Conservation (phyloP, 148 eudicot genomes). For the Nepenthes gracilis region DNA sequence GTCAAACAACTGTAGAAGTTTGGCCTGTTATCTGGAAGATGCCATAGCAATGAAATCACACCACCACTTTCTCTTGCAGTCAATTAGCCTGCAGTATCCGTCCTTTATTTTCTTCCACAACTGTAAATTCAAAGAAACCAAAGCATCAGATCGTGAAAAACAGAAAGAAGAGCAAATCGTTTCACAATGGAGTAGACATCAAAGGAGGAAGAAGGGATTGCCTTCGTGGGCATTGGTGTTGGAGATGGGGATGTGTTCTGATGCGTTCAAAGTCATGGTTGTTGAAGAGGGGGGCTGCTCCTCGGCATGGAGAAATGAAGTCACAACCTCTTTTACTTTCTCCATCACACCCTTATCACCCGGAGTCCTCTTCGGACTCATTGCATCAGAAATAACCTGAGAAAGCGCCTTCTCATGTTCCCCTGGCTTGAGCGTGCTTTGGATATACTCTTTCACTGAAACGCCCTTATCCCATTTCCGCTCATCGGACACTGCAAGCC, state of each 20-base stretch:
- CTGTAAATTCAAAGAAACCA: slow-evolving; percentile 20
- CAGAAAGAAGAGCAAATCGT: not conserved
- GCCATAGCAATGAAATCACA: too few species aligned
- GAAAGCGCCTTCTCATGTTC: slow-evolving; percentile 73
- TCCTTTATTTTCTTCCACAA: slow-evolving; percentile 54
- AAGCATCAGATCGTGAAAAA: not conserved
- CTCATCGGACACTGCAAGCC: slow-evolving; percentile 2
- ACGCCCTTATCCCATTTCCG: slow-evolving; percentile 47
- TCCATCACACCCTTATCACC: slow-evolving; percentile 52
- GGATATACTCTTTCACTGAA: slow-evolving; percentile 64
- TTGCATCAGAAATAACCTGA: slow-evolving; percentile 55
- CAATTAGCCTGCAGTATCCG: slow-evolving; percentile 57
- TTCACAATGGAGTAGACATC: not conserved
- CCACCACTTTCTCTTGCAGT: not conserved
- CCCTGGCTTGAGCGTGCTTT: slow-evolving; percentile 62
- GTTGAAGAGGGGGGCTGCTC: slow-evolving; percentile 13
- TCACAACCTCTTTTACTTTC: slow-evolving; percentile 60
- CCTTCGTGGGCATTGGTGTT: slow-evolving; percentile 7
- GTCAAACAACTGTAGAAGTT: too few species aligned
- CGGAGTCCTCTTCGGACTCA: slow-evolving; percentile 36
- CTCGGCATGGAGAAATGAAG: slow-evolving; percentile 48
- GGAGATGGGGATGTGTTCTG: slow-evolving; percentile 35
- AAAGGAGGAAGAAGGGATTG: not conserved
- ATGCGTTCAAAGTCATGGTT: slow-evolving; percentile 10
- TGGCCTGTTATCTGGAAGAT: too few species aligned